Conservation (phyloP, 345 rosid species). For the Eucalyptus leucophloia region DNA sequence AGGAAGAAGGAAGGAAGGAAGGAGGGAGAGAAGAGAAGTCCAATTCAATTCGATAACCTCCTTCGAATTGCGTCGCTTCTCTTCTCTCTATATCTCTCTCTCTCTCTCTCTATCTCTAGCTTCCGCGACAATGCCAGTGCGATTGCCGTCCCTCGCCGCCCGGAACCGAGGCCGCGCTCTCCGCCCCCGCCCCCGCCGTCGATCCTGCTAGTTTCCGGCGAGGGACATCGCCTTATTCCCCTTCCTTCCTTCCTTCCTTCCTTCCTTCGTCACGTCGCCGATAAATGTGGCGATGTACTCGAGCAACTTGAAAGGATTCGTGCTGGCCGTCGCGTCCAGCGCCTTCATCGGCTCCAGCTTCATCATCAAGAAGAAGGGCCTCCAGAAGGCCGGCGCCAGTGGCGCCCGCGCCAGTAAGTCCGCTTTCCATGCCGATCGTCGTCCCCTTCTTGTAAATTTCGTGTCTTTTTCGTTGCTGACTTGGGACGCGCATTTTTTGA, state of each 20-base stretch:
- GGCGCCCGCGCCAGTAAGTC: slow-evolving; percentile 60
- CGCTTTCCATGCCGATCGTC: neutral
- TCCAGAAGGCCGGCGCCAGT: slow-evolving; percentile 40
- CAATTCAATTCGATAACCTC: neutral
- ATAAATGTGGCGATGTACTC: slow-evolving; percentile 26
- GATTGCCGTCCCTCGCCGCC: neutral
- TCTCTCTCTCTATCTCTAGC: neutral
- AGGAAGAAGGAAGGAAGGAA: neutral
- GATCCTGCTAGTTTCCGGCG: neutral
- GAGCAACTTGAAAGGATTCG: slow-evolving; percentile 51
- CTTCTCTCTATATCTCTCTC: neutral
- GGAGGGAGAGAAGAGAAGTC: neutral
- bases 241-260: neutral
- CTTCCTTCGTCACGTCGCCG: neutral
- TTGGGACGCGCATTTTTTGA: neutral
- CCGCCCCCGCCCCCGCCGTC: neutral
- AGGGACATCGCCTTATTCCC: neutral
- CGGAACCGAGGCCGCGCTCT: neutral
- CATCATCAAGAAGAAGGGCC: slow-evolving; percentile 82
- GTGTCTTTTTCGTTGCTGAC: neutral
- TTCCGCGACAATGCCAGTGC: neutral
- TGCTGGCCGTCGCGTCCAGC: slow-evolving; percentile 61
- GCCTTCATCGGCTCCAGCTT: slow-evolving; percentile 80
- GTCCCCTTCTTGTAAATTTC: neutral
- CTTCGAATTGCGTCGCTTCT: neutral